Conservation (phyloP, 768 basidiomycete genomes). For the Ramaria sp. region DNA sequence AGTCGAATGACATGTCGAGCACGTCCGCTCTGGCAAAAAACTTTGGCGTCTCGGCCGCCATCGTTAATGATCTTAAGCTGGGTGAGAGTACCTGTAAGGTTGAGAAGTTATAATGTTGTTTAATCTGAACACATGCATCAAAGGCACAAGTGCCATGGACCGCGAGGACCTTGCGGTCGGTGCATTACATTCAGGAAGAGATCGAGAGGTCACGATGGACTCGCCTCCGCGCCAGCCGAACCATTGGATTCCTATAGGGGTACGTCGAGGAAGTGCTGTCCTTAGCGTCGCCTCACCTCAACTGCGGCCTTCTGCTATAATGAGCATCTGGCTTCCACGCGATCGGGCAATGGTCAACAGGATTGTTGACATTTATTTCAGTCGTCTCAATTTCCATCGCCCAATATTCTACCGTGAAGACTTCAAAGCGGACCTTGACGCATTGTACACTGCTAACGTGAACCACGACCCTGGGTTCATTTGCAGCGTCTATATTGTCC, state of each 20-base stretch:
- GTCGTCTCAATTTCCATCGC: slow-evolving; percentile 67
- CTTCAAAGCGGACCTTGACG: slow-evolving; percentile 53
- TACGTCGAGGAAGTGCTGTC: slow-evolving; percentile 37
- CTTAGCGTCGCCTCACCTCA: slow-evolving; percentile 15
- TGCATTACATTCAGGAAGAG: slow-evolving; percentile 60
- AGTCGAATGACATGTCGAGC: slow-evolving; percentile 69
- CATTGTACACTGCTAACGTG: slow-evolving; percentile 50
- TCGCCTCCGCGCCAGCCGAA: slow-evolving; percentile 47
- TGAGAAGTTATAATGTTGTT: not conserved
- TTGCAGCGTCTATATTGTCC: slow-evolving; percentile 65
- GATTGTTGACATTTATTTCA: slow-evolving; percentile 65
- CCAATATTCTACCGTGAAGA: slow-evolving; percentile 63
- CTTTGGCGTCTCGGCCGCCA: slow-evolving; percentile 67
- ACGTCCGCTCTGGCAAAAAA: slow-evolving; percentile 65
- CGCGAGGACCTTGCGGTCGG: slow-evolving; percentile 68
- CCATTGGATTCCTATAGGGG: slow-evolving; percentile 49
- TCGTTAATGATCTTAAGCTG: slow-evolving; percentile 55
- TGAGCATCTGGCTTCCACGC: slow-evolving; percentile 65
- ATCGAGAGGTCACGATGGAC: slow-evolving; percentile 44
- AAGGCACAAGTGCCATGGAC: slow-evolving; percentile 29
- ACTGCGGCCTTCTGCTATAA: slow-evolving; percentile 23
- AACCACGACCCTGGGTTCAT: slow-evolving; percentile 69
- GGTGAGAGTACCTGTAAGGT: slow-evolving; percentile 15
- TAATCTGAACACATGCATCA: not conserved
- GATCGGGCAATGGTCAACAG: slow-evolving; percentile 54